Evolutionary conservation across 805 yeast genomes (phyloP).

Genomic region (Kuraishia hungarica): DNA sequence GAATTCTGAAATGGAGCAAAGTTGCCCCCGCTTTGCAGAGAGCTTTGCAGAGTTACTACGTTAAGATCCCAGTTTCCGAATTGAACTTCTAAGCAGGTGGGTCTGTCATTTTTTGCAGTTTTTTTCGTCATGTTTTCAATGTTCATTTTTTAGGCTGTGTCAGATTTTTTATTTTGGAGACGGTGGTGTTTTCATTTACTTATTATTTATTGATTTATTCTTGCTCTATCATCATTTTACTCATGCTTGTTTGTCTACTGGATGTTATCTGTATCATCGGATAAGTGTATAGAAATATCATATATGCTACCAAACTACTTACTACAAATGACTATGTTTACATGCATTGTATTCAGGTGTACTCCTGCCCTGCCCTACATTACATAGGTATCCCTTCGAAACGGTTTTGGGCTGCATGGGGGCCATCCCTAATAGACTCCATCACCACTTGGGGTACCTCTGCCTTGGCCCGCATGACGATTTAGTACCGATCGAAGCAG

Average conservation of each 20-base stretch:
- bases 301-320: too few relatives aligned
- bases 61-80: conserved; percentile 22
- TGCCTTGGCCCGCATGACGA: not conserved
- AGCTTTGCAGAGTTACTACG: conserved; percentile 59
- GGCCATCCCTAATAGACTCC: not conserved
- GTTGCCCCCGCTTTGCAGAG: conserved; percentile 51
- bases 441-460: not conserved
- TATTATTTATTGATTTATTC: not conserved
- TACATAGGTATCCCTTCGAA: not conserved
- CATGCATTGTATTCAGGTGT: not conserved
- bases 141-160: not conserved
- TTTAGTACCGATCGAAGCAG: not conserved
- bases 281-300: not conserved
- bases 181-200: not conserved
- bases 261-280: not conserved
- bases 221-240: not conserved
- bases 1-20: conserved; percentile 54
- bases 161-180: not conserved
- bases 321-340: not conserved
- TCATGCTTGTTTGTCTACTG: not conserved
- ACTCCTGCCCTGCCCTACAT: not conserved
- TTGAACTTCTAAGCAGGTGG: not conserved
- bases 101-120: not conserved
- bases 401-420: not conserved
- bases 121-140: not conserved